phyloP scores from a whole-genome alignment of 2,329 filamentous ascomycete genomes.

The Cytospora mali region DNA sequence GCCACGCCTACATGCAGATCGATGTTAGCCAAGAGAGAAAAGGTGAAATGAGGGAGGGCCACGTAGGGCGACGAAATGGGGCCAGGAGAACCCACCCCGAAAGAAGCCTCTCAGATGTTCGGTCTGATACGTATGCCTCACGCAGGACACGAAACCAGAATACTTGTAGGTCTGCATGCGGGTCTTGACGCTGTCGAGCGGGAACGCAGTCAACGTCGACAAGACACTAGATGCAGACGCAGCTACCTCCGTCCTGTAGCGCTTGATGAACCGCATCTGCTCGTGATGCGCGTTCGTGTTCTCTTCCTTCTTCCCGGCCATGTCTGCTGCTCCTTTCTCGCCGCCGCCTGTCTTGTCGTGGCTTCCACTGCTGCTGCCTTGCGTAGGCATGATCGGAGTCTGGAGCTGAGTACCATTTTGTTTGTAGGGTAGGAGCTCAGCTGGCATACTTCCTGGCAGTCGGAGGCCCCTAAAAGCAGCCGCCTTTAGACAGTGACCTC shows the following conservation, averaged over 20 bases:
- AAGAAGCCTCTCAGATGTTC: slow-evolving; percentile 80
- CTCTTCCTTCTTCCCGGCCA: slow-evolving; percentile 19
- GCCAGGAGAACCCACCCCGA: slow-evolving; percentile 58
- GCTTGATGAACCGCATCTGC: slow-evolving; percentile 62
- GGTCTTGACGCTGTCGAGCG: slow-evolving; percentile 86
- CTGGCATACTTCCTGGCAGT: slow-evolving; percentile 41
- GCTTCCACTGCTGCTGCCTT: slow-evolving; percentile 31
- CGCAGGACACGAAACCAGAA: slow-evolving; percentile 72
- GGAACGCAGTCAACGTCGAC: slow-evolving; percentile 80
- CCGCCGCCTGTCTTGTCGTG: slow-evolving; percentile 26
- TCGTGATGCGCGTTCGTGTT: slow-evolving; percentile 36
- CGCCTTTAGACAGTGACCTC: slow-evolving; percentile 52
- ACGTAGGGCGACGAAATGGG: neutral
- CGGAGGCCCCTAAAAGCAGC: slow-evolving; percentile 39
- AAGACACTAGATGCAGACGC: slow-evolving; percentile 77
- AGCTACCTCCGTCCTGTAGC: slow-evolving; percentile 78
- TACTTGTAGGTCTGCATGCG: slow-evolving; percentile 88
- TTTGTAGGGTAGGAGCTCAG: slow-evolving; percentile 44
- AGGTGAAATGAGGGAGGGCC: neutral
- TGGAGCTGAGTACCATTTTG: slow-evolving; percentile 47
- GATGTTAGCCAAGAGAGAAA: slow-evolving; percentile 1
- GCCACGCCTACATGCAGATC: slow-evolving; percentile 60
- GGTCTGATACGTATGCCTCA: slow-evolving; percentile 72
- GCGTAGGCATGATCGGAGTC: slow-evolving; percentile 48
- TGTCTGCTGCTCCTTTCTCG: slow-evolving; percentile 22